phyloP scores from a whole-genome alignment of 2,329 filamentous ascomycete species.

The Nothophoma quercina region DNA sequence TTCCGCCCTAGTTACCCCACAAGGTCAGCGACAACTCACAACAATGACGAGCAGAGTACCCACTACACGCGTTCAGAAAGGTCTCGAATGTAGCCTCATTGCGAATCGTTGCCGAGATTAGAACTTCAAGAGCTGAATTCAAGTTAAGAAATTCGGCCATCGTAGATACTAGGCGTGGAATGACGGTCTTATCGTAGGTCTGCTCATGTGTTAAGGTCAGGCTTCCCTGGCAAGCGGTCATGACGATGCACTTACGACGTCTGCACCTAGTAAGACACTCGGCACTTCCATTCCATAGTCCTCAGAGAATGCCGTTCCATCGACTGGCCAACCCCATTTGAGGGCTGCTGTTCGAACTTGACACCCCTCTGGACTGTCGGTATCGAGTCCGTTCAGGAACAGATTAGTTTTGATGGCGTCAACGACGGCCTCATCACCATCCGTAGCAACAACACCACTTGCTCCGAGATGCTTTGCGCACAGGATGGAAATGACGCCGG shows the following conservation, averaged over 20 bases:
- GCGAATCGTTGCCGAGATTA: conserved; percentile 75
- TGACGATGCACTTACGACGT: conserved; percentile 62
- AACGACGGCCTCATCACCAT: conserved; percentile 77
- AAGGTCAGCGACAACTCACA: conserved; percentile 44
- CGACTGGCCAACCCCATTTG: conserved; percentile 69
- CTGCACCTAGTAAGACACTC: conserved; percentile 76
- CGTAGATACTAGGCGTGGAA: conserved; percentile 70
- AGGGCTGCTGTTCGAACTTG: conserved; percentile 62
- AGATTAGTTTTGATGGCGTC: conserved; percentile 72
- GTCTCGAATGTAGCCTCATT: conserved; percentile 72
- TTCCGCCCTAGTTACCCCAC: conserved; percentile 49
- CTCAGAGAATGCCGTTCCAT: conserved; percentile 66
- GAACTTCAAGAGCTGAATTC: conserved; percentile 64
- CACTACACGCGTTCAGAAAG: conserved; percentile 68
- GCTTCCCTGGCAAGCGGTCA: conserved; percentile 13
- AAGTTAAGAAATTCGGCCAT: conserved; percentile 67
- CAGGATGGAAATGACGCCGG: conserved; percentile 76
- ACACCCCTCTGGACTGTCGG: conserved; percentile 39
- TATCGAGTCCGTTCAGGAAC: conserved; percentile 71
- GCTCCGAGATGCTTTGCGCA: conserved; percentile 73
- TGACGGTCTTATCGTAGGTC: conserved; percentile 73
- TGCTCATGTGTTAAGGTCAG: conserved; percentile 43
- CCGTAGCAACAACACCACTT: conserved; percentile 70
- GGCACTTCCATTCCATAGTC: conserved; percentile 55
- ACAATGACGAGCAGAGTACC: conserved; percentile 46